These are phyloP conservation scores for Yarrowia sp. DNA, from an alignment of 805 yeast genomes.

Conservation along the genomic window DNA sequence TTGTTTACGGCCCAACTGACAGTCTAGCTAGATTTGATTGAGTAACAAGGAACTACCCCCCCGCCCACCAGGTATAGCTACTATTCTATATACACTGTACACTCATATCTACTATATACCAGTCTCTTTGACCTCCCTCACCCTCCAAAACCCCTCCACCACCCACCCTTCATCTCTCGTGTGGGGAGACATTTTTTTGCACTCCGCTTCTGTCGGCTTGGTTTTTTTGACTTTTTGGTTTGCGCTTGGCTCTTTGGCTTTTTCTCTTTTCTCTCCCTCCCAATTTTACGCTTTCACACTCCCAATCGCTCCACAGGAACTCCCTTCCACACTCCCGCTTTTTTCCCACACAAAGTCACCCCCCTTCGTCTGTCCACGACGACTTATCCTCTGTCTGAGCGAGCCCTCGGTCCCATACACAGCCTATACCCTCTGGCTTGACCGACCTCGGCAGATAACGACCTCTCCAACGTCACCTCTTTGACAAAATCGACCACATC, in stretches of 20 bases:
- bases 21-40: too few species aligned
- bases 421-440: background rate
- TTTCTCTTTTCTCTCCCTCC: slow-evolving; percentile 23
- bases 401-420: background rate
- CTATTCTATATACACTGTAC: too few species aligned
- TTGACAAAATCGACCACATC: background rate
- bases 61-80: too few species aligned
- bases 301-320: slow-evolving; percentile 13
- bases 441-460: background rate
- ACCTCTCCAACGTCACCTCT: background rate
- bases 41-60: too few species aligned
- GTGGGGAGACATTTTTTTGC: background rate
- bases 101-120: background rate
- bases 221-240: slow-evolving; percentile 9
- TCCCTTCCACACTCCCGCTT: background rate
- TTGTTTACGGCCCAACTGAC: background rate
- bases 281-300: slow-evolving; percentile 20
- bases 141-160: too few species aligned
- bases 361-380: background rate
- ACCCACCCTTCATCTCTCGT: too few species aligned
- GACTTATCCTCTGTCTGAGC: slow-evolving; percentile 3
- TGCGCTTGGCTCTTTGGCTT: background rate
- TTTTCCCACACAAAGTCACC: background rate
- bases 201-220: background rate
- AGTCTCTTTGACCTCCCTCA: background rate